Conservation (phyloP, 2,329 filamentous ascomycete genomes). For the Penicillium rolfsii region DNA sequence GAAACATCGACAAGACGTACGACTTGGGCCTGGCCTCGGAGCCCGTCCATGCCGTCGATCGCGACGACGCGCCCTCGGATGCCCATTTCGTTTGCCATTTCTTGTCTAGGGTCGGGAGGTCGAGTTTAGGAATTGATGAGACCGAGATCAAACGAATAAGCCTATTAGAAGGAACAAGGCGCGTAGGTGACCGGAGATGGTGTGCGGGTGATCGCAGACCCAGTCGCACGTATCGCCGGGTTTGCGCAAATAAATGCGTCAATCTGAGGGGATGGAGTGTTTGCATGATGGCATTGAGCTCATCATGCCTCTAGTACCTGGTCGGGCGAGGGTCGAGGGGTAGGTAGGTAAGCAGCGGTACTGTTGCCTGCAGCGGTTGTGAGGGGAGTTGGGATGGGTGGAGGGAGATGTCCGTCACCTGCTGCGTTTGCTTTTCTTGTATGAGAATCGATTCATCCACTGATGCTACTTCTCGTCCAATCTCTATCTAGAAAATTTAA, state of each 20-base stretch:
- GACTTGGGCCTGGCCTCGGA: slow-evolving; percentile 45
- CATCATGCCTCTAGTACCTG: slow-evolving; percentile 24
- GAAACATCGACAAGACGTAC: slow-evolving; percentile 90
- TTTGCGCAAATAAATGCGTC: slow-evolving; percentile 26
- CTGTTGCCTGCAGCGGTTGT: too few species aligned
- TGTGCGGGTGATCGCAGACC: slow-evolving; percentile 17
- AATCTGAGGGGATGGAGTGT: slow-evolving; percentile 35
- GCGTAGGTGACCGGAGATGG: slow-evolving; percentile 21
- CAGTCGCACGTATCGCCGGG: slow-evolving; percentile 23
- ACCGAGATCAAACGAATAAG: slow-evolving; percentile 34
- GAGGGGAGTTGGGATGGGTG: too few species aligned
- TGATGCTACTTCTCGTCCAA: too few species aligned
- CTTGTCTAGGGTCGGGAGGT: slow-evolving; percentile 52
- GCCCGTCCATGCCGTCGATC: slow-evolving; percentile 1
- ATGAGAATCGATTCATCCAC: too few species aligned
- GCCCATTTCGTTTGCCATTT: slow-evolving; percentile 61
- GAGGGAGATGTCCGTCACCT: too few species aligned
- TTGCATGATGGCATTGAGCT: slow-evolving; percentile 31
- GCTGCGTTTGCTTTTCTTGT: too few species aligned
- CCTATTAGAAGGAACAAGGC: slow-evolving; percentile 18
- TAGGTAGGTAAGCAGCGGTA: too few species aligned
- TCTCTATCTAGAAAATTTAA: too few species aligned
- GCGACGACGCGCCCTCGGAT: slow-evolving; percentile 18
- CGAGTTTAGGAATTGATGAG: slow-evolving; percentile 35
- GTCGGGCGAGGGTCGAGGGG: too few species aligned